Evolutionary conservation across 2,329 filamentous ascomycete genomes (phyloP), one percentile per base, ranked within the genome.

Genomic region (Orbilia oligospora): DNA sequence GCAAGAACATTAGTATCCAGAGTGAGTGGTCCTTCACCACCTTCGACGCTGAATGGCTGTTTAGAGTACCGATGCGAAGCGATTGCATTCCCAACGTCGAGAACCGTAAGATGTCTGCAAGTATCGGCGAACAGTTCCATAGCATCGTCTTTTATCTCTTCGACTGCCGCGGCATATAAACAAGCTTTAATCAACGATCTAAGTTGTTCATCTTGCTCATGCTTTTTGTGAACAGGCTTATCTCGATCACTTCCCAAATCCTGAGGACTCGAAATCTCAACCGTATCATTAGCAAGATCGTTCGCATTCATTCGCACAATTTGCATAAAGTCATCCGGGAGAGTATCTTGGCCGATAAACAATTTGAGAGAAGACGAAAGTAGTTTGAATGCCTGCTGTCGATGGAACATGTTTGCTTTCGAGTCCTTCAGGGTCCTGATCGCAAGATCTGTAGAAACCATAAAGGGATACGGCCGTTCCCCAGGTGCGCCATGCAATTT

Each of bases 311-410:
- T 88, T 41, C 96, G 91, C 56, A 99, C 89, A 8, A 97, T 87
- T 53, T 93, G 89, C 3, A 93, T 90, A 80, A 98, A 89, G 80
- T 99, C 95, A 6, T 99, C 96, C 0, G 95, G 95, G 12, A 98
- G 87, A 82, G 89, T 91, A 82, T 99, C 96, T 78, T 90, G 90
- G 3, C 96, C 96, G 72, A 99, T 92, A 69, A 95, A 90, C 36
- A 99, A 87, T 86, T 98, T 99, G 66, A 97, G 87, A 82, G 98
- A 94, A 0, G 94, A 89, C 81, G 92, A 93, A 82, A 99, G 90
- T 82, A 98, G 88, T 78, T 94, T 91, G 81, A 97, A 90, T 0
- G 97, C 93, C 84, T 99, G 94, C 83, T 92, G 92, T 86, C 98
- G 98, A 87, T 99, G 97, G 84, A 93, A 96, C 0, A 87, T 86